These are phyloP conservation scores for Agrostemma githago DNA, from an alignment of 148 eudicot genomes.

Conservation along the genomic window DNA sequence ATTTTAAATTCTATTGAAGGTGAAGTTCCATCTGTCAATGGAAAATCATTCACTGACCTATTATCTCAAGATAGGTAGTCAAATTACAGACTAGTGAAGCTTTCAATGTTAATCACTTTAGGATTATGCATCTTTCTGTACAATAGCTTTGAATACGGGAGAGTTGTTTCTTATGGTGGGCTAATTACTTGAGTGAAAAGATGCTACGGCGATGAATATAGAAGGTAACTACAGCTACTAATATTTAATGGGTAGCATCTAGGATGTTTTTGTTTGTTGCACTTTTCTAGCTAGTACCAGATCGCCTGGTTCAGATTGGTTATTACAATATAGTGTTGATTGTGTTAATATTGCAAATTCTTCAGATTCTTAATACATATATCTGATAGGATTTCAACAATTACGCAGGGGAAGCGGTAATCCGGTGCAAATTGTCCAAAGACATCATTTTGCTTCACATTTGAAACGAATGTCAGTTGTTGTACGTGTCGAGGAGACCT, in stretches of 20 bases:
- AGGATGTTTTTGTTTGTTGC: too few relatives aligned
- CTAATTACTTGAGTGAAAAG: too few relatives aligned
- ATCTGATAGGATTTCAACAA: constrained; percentile 5
- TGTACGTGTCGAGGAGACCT: constrained; percentile 85
- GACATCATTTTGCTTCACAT: constrained; percentile 94
- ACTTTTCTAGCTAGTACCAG: too few relatives aligned
- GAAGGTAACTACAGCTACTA: too few relatives aligned
- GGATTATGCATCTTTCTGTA: background rate
- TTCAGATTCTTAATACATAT: background rate
- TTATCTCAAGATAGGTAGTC: too few relatives aligned
- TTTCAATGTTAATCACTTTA: background rate
- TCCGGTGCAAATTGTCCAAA: constrained; percentile 89
- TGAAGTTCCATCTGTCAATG: background rate
- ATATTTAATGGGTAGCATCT: too few relatives aligned
- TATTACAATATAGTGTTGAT: background rate
- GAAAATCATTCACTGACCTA: background rate
- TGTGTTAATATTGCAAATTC: background rate
- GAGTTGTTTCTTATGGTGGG: too few relatives aligned
- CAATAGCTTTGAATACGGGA: background rate
- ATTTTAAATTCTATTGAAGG: background rate
- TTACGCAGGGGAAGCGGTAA: constrained; percentile 67
- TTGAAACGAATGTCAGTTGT: constrained; percentile 96
- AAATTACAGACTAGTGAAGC: background rate
- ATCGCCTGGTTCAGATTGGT: background rate
- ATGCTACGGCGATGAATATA: too few relatives aligned